Conservation (phyloP, 345 rosid genomes). For the Gossypium stocksii region DNA sequence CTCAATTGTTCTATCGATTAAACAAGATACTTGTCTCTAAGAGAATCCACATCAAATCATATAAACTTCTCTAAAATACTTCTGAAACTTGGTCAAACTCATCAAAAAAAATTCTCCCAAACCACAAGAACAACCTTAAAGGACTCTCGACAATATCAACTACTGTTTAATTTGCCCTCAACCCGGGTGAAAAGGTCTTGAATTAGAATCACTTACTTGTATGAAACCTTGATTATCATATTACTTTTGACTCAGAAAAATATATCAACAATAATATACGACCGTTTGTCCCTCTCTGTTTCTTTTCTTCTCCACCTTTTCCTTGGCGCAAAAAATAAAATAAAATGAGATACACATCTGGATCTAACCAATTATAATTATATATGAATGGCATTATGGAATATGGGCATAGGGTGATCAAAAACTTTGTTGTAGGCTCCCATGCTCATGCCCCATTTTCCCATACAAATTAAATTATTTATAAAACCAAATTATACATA, state of each 20-base stretch:
- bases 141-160: too few species aligned
- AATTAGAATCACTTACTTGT: too few species aligned
- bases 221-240: neutral
- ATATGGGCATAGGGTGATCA: neutral
- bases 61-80: too few species aligned
- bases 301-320: neutral
- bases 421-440: neutral
- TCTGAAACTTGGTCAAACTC: too few species aligned
- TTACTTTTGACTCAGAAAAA: neutral
- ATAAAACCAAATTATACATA: neutral
- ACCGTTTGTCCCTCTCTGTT: neutral
- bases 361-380: neutral
- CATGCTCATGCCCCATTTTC: too few species aligned
- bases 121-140: too few species aligned
- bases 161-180: too few species aligned
- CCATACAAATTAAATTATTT: neutral
- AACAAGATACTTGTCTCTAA: too few species aligned
- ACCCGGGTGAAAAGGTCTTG: too few species aligned
- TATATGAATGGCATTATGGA: neutral
- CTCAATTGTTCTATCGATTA: too few species aligned
- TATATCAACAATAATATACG: neutral
- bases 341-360: neutral
- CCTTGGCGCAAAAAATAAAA: neutral
- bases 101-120: too few species aligned
- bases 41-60: too few species aligned